A percentile compares a stretch with the other conserved stretches of the same genome.
Evolutionary conservation across 148 eudicot species (phyloP).

Genomic region (Diospyros kaki): DNA sequence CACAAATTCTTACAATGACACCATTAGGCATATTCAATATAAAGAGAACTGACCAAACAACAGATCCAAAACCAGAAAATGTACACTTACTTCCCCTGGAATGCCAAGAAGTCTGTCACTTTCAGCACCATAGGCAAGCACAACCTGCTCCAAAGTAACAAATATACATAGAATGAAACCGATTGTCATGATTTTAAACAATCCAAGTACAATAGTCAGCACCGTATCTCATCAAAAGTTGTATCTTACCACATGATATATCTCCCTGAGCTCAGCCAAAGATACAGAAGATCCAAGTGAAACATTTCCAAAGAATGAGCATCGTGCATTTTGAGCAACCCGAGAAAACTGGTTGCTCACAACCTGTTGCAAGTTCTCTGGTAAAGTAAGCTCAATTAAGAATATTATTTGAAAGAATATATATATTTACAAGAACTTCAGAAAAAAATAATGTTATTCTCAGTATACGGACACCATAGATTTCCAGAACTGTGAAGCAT

Average conservation of each 20-base stretch:
- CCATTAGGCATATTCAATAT: background rate
- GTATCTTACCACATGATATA: slow-evolving; percentile 82
- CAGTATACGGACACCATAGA: background rate
- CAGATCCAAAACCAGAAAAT: slow-evolving; percentile 2
- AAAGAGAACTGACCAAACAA: background rate
- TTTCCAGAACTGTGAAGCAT: background rate
- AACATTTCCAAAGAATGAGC: slow-evolving; percentile 84
- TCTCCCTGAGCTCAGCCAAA: slow-evolving; percentile 74
- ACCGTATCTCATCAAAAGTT: slow-evolving; percentile 1
- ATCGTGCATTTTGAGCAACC: slow-evolving; percentile 67
- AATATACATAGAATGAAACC: background rate
- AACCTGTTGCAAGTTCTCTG: slow-evolving; percentile 69
- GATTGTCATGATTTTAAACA: background rate
- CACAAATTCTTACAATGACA: background rate
- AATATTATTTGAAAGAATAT: slow-evolving; percentile 5
- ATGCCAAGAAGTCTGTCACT: slow-evolving; percentile 84
- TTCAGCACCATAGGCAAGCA: slow-evolving; percentile 99
- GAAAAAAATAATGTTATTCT: slow-evolving; percentile 11
- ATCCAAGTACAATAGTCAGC: background rate
- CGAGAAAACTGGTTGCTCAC: slow-evolving; percentile 86
- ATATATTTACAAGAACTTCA: background rate
- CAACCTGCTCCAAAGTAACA: slow-evolving; percentile 49
- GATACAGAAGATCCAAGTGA: slow-evolving; percentile 76
- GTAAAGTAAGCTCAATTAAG: slow-evolving; percentile 44
- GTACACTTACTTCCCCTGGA: slow-evolving; percentile 72